Percentiles rank a stretch among this genome's conserved stretches.
Conservation (phyloP, 73 alveolate species). For the Tetrahymena borealis region DNA sequence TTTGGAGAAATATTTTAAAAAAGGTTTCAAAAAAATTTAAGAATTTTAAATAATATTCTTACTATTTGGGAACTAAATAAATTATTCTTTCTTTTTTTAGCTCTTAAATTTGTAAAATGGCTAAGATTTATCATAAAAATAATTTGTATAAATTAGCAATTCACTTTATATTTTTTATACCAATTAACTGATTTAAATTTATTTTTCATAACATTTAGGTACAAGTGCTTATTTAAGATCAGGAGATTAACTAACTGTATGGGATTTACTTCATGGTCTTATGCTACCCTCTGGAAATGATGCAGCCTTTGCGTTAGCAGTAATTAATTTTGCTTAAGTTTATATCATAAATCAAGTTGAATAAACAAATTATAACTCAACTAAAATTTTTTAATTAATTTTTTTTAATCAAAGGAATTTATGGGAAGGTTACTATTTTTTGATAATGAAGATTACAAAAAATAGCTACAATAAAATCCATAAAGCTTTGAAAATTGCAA, state of each 20-base stretch:
- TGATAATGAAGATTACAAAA: neutral
- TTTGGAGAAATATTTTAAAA: slow-evolving; percentile 48
- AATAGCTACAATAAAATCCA: neutral
- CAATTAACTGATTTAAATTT: no score
- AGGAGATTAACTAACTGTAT: slow-evolving; percentile 68
- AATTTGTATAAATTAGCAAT: no score
- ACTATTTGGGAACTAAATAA: no score
- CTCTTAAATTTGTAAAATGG: no score
- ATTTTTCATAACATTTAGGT: no score
- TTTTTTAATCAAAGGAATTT: neutral
- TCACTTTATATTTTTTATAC: no score
- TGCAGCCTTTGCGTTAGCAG: slow-evolving; percentile 49
- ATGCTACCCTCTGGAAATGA: slow-evolving; percentile 48
- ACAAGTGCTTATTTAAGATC: slow-evolving; percentile 71
- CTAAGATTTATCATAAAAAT: no score
- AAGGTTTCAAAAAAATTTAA: no score
- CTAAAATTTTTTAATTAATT: neutral
- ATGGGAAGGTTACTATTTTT: neutral
- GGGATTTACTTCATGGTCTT: slow-evolving; percentile 66
- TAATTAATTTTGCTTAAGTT: no score
- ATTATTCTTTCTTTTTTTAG: no score
- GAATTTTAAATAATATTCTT: no score
- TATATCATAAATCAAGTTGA: no score
- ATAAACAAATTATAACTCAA: slow-evolving; percentile 46
- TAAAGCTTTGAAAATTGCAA: slow-evolving; percentile 6